Base-by-base conservation (phyloP, 352 stramenopile genomes). In the Globisporangium carolinianum region DNA sequence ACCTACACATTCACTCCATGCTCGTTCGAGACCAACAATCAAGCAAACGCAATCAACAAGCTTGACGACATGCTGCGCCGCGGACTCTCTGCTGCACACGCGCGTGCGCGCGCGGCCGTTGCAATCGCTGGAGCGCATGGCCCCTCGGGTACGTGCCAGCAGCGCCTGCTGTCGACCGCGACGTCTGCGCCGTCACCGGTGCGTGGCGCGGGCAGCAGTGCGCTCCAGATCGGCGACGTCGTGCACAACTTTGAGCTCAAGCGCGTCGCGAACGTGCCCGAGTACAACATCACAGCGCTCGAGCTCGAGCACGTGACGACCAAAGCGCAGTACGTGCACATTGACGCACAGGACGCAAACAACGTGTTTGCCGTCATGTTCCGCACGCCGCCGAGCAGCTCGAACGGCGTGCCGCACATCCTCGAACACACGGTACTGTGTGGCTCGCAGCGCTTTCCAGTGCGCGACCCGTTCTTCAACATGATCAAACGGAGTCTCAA, bases 381-480 rank as follows among this genome's bases (percentile, higher is more conserved):
- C 70, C 91, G 95, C 52, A 99, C 97, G 54, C 97, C 96, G n/a
- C 93, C 95, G 18, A 76, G 84, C 24, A 94, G 97, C 71, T 98
- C 90, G 24, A 99, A 96, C 15, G 97, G 97, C 56, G 87, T 99
- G n/a, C 89, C 97, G 35, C 97, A 99, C 68, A 99, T 99, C 62
- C 72, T 99, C 6, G 97, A 99, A 67, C 95, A 98, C 66, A 96
- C 86, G 11, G 84, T 96, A 43, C 75, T 98, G 15, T 98, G 94
- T 60, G 95, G 96, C 46, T 98, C 87, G 68, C 79, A 95, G 50
- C 97, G 97, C 60, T 99, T 97, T 72, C 97, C 93, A 8, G 95
- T 98, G 48, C 98, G 98, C 62, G 97, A 99, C 68, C 97, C 97
- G 47, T 99, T 99, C 71, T 97, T 99, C 51, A 98, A 99, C 72